Percentiles rank a stretch among this genome's conserved stretches.
phyloP scores from a whole-genome alignment of 768 basidiomycete genomes.

The Glaciozyma martinii region DNA sequence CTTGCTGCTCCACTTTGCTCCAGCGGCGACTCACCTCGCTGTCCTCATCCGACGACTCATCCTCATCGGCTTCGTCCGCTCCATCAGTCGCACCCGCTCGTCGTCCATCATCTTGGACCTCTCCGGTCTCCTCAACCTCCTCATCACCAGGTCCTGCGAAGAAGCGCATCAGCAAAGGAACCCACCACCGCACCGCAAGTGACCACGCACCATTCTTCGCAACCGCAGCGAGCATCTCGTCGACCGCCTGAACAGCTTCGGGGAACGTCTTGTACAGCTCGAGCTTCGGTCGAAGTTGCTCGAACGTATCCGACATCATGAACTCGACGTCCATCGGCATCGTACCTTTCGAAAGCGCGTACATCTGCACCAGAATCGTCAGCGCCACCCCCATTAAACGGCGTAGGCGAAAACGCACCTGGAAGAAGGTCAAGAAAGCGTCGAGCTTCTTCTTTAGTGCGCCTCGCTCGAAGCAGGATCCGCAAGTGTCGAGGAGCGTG shows the following conservation, averaged over 20 bases:
- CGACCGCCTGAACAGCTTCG: constrained; percentile 78
- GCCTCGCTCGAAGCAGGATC: constrained; percentile 94
- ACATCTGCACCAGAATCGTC: constrained; percentile 51
- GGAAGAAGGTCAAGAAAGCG: constrained; percentile 84
- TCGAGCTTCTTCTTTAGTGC: constrained; percentile 87
- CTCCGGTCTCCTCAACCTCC: constrained; percentile 28
- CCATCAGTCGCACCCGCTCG: not conserved
- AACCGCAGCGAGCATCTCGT: constrained; percentile 65
- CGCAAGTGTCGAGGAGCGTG: constrained; percentile 85
- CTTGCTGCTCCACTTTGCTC: not conserved
- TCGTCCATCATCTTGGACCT: constrained; percentile 6
- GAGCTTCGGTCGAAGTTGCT: constrained; percentile 84
- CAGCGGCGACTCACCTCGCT: constrained; percentile 11
- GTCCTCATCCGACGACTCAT: constrained; percentile 16
- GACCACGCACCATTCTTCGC: constrained; percentile 9
- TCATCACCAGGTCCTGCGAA: constrained; percentile 13
- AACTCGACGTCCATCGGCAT: constrained; percentile 98
- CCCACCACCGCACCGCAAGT: too few species aligned
- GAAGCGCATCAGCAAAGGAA: not conserved
- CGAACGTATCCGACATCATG: constrained; percentile 88
- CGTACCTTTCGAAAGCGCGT: constrained; percentile 70
- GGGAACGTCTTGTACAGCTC: constrained; percentile 62
- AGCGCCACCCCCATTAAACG: not conserved
- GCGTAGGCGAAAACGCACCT: constrained; percentile 49
- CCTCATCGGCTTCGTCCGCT: constrained; percentile 32